Base-by-base conservation (phyloP, 768 basidiomycete genomes). In the Phaffia tasmanica region DNA sequence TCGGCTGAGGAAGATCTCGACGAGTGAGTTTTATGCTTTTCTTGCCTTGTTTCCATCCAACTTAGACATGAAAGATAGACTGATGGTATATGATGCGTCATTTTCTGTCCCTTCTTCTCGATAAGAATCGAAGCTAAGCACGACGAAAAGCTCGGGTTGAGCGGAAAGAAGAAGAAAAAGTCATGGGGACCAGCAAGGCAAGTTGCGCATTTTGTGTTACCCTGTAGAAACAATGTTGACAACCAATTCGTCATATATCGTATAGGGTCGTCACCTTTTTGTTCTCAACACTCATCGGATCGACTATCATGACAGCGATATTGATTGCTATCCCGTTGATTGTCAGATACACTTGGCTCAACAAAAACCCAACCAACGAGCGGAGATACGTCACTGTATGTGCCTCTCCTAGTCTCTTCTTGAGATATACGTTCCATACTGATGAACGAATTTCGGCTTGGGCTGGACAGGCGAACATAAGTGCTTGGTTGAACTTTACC, bases 401-500 rank as follows among this genome's bases (percentile, higher is more conserved):
- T 59, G 30, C 30, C 9, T n/a, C 57, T 29, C 18, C 57, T 58
- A 16, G 21, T 32, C 11, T 32, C 29, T 58, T 29, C 15, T 29
- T 58, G 11, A 4, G 11, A 6, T 58, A 14, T 58, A 1, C 30
- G 27, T 30, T 29, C 15, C 27, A 11, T 11, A 46, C 32, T 32
- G n/a, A 30, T 32, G 27, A 59, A 35, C 8, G 42, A 29, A 11
- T 7, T 42, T 11, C 58, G n/a, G 23, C 29, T 27, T 32, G 30
- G 7, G 51, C 4, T 21, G 6, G 49, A 32, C 21, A 60, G 65
- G 61, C 58, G 29, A 69, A 69, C 57, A 56, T 64, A 29, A 51
- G 57, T 23, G 85, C 86, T 3, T 89, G 87, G 87, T 78, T 88
- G 2, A 87, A 86, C 75, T 89, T 87, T 86, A 83, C 82, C 8